Evolutionary conservation across 768 basidiomycete species (phyloP).

Genomic region (Erythrobasidium yunnanense): DNA sequence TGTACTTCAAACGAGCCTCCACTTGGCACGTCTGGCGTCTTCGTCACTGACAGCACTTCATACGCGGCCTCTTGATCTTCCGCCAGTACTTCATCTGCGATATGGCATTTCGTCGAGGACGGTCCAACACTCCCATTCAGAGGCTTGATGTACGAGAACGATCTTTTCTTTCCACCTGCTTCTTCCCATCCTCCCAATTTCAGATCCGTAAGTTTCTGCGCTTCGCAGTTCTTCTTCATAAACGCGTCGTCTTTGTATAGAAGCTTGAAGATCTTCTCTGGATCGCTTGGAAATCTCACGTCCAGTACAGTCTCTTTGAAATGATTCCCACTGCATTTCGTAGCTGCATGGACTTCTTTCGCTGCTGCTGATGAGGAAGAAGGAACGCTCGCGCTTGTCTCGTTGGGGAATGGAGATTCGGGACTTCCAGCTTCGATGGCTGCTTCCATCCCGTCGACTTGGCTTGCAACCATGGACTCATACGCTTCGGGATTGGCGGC

Average conservation of each 20-base stretch:
- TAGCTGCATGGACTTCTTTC: conserved; percentile 15
- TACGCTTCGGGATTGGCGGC: conserved; percentile 7
- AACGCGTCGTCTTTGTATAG: conserved; percentile 23
- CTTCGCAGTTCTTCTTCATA: conserved; percentile 3
- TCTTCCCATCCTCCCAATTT: neutral
- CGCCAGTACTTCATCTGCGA: conserved; percentile 13
- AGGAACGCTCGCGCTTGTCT: too few relatives aligned
- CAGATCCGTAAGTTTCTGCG: conserved; percentile 22
- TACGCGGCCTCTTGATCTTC: conserved; percentile 21
- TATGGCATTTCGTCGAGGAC: conserved; percentile 14
- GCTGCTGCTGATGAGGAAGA: too few relatives aligned
- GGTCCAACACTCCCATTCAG: conserved; percentile 21
- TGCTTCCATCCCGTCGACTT: neutral
- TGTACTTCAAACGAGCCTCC: conserved; percentile 27
- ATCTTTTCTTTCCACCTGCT: neutral
- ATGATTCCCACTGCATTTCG: conserved; percentile 4
- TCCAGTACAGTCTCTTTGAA: conserved; percentile 25
- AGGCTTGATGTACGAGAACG: conserved; percentile 12
- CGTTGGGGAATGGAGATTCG: neutral
- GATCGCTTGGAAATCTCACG: conserved; percentile 24
- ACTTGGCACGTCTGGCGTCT: conserved; percentile 29
- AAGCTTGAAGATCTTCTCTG: conserved; percentile 27
- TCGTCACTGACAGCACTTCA: conserved; percentile 22
- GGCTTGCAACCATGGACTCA: neutral
- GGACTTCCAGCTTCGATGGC: neutral